Conservation (phyloP, 345 rosid species). For the Lenwebbia sp. region DNA sequence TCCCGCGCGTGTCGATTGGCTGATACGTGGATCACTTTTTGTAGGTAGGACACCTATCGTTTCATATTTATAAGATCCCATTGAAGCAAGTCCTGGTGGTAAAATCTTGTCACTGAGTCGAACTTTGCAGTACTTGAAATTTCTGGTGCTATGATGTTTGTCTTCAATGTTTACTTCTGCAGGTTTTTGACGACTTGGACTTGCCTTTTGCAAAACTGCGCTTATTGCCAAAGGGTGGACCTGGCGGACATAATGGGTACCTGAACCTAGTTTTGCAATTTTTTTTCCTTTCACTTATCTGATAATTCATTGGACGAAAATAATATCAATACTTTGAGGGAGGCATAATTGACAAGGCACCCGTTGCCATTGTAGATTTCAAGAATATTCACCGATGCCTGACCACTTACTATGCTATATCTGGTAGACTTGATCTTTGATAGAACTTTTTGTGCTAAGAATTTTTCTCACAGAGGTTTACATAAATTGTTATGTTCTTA, state of each 20-base stretch:
- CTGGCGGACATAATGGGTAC: constrained; percentile 99
- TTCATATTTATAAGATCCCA: constrained; percentile 76
- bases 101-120: constrained; percentile 1
- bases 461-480: too few relatives aligned
- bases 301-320: background rate
- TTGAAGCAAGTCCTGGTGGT: constrained; percentile 91
- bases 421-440: background rate
- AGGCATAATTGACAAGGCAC: background rate
- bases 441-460: too few relatives aligned
- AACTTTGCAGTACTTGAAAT: background rate
- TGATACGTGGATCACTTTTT: constrained; percentile 5
- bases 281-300: background rate
- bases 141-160: background rate
- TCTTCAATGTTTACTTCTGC: constrained; percentile 2
- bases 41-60: constrained; percentile 85
- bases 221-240: constrained; percentile 95
- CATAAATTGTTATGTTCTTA: too few relatives aligned
- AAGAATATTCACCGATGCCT: background rate
- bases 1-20: background rate
- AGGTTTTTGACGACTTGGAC: constrained; percentile 93
- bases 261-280: background rate
- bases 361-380: background rate
- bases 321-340: background rate
- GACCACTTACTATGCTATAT: background rate
- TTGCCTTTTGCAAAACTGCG: constrained; percentile 85